These are phyloP conservation scores for Pyrenopolyporus hunteri DNA, from an alignment of 495 filamentous ascomycete genomes.

Conservation along the genomic window DNA sequence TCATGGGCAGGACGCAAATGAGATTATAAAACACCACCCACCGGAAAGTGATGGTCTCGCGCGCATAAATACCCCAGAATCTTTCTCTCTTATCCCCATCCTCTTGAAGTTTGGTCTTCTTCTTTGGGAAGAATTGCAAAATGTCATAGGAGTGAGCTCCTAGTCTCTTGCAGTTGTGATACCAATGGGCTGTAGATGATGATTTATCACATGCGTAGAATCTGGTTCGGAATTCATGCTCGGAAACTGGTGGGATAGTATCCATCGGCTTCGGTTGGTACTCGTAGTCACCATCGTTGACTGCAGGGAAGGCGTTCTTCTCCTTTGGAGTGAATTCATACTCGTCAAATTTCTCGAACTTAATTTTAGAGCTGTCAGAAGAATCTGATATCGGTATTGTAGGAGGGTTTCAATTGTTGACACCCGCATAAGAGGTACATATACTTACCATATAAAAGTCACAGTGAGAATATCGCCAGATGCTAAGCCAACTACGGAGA, in stretches of 20 bases:
- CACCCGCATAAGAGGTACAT: conserved; percentile 3
- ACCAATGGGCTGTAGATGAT: background rate
- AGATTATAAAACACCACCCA: conserved; percentile 5
- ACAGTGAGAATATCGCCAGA: conserved; percentile 14
- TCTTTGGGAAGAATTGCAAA: conserved; percentile 2
- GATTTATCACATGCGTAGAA: no score
- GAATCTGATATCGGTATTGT: no score
- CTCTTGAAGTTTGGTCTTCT: background rate
- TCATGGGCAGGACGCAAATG: background rate
- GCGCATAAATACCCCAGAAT: conserved; percentile 12
- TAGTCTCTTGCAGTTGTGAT: background rate
- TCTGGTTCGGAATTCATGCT: no score
- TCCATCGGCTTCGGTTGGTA: no score
- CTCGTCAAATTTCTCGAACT: no score
- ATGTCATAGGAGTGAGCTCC: background rate
- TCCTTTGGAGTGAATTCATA: no score
- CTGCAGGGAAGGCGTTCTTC: no score
- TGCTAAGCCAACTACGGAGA: background rate
- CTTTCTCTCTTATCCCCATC: background rate
- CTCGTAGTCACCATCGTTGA: no score
- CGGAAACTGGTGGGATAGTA: no score
- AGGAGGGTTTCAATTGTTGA: no score
- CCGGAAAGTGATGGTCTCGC: conserved; percentile 1
- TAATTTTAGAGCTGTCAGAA: no score
- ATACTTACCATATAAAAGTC: conserved; percentile 13